Conservation (phyloP, 2,329 filamentous ascomycete species). For the Onygenales sp. region DNA sequence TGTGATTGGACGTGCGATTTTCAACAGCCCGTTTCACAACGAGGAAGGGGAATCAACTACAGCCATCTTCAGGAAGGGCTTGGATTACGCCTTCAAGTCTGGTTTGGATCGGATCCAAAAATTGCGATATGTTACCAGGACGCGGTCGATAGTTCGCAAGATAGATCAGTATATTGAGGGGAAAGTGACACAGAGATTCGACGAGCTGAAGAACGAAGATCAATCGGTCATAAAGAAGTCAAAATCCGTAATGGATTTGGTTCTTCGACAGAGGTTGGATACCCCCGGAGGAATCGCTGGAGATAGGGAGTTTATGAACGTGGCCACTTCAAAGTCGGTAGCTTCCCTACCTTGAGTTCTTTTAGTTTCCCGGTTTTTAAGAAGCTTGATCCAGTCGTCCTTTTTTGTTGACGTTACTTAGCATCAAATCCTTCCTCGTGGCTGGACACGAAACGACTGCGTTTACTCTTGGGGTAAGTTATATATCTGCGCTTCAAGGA, state of each 20-base stretch:
- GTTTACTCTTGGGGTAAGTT: slow-evolving; percentile 12
- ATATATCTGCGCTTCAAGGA: not conserved
- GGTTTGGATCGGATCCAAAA: slow-evolving; percentile 19
- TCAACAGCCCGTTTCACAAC: slow-evolving; percentile 28
- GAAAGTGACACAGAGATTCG: not conserved
- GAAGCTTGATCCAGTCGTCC: not conserved
- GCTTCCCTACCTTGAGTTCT: not conserved
- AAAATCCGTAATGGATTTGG: slow-evolving; percentile 1
- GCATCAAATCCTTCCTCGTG: slow-evolving; percentile 30
- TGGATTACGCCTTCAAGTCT: slow-evolving; percentile 7
- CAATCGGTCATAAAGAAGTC: not conserved
- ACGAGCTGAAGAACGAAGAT: not conserved
- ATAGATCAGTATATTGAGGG: slow-evolving; percentile 4
- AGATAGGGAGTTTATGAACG: slow-evolving; percentile 1
- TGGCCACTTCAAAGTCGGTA: slow-evolving; percentile 2
- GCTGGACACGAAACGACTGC: slow-evolving; percentile 23
- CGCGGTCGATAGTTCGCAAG: slow-evolving; percentile 10
- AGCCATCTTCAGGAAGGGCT: slow-evolving; percentile 6
- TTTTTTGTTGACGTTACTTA: not conserved
- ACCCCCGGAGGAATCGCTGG: not conserved
- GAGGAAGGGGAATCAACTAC: slow-evolving; percentile 3
- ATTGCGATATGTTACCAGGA: not conserved
- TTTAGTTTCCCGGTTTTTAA: not conserved
- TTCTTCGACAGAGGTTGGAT: not conserved
- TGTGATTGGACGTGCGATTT: slow-evolving; percentile 16